A percentile compares a stretch with the other conserved stretches of the same genome.
Conservation (phyloP, 345 rosid species). For the Pistacia vera region DNA sequence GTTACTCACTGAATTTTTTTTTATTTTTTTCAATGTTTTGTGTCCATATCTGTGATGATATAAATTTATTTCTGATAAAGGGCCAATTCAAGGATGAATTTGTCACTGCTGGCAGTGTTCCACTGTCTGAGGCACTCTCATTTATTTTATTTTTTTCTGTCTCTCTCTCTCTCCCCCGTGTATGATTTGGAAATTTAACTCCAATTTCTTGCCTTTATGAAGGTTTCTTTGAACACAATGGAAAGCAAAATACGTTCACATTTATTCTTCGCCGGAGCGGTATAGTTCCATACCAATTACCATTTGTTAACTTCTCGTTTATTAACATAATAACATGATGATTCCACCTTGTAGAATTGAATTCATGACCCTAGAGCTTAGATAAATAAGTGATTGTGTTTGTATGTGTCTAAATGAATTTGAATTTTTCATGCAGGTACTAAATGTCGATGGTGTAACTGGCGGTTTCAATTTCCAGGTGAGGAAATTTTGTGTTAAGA, state of each 20-base stretch:
- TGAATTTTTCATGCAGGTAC: conserved; percentile 50
- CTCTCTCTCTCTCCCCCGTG: neutral
- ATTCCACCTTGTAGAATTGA: neutral
- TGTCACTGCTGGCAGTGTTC: conserved; percentile 94
- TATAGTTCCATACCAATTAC: too few relatives aligned
- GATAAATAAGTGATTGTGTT: neutral
- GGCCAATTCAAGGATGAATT: conserved; percentile 96
- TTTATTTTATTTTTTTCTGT: neutral
- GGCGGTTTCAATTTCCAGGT: conserved; percentile 98
- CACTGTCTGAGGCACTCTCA: conserved; percentile 63
- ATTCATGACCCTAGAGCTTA: neutral
- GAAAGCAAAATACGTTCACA: conserved; percentile 47
- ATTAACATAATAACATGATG: too few relatives aligned
- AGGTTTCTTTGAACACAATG: conserved; percentile 67
- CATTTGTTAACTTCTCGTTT: too few relatives aligned
- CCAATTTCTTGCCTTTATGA: conserved; percentile 23
- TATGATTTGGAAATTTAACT: conserved; percentile 18
- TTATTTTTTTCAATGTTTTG: too few relatives aligned
- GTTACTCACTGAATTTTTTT: neutral
- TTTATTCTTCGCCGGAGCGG: conserved; percentile 47
- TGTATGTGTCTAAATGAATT: neutral
- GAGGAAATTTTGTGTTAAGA: neutral
- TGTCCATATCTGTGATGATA: too few relatives aligned
- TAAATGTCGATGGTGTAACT: conserved; percentile 86
- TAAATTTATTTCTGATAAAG: conserved; percentile 38